Evolutionary conservation across 345 rosid species (phyloP).

Genomic region (Euphorbia peplus): DNA sequence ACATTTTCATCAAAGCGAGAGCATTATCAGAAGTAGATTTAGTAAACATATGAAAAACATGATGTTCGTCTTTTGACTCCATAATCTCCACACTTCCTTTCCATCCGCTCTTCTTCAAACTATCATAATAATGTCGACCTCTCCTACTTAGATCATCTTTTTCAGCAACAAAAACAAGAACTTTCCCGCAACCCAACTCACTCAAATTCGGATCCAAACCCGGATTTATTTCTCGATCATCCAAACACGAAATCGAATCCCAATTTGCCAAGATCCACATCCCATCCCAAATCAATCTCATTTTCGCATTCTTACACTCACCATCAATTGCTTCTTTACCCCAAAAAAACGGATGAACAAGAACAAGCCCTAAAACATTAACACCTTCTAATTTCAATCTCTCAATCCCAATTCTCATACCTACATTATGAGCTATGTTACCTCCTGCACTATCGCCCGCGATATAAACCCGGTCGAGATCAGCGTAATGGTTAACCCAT

Average conservation of each 20-base stretch:
- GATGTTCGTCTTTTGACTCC: conserved; percentile 58
- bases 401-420: neutral
- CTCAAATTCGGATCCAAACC: conserved; percentile 3
- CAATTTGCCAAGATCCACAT: conserved; percentile 46
- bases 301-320: conserved; percentile 17
- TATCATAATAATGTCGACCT: conserved; percentile 21
- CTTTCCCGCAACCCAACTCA: conserved; percentile 16
- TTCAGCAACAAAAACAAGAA: conserved; percentile 21
- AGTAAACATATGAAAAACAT: conserved; percentile 63
- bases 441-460: conserved; percentile 23
- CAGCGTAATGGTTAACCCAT: conserved; percentile 13
- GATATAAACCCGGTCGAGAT: conserved; percentile 8
- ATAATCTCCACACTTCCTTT: conserved; percentile 44
- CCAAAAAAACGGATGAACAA: conserved; percentile 20
- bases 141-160: conserved; percentile 16
- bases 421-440: conserved; percentile 19
- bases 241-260: conserved; percentile 27
- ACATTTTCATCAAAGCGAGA: neutral
- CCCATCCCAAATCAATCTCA: conserved; percentile 14
- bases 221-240: conserved; percentile 25
- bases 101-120: conserved; percentile 47
- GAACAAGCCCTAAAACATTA: conserved; percentile 8
- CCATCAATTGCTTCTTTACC: conserved; percentile 9
- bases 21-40: conserved; percentile 50
- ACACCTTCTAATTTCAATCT: neutral